phyloP scores from a whole-genome alignment of 768 basidiomycete species.

The Leccinum pellstonianum region DNA sequence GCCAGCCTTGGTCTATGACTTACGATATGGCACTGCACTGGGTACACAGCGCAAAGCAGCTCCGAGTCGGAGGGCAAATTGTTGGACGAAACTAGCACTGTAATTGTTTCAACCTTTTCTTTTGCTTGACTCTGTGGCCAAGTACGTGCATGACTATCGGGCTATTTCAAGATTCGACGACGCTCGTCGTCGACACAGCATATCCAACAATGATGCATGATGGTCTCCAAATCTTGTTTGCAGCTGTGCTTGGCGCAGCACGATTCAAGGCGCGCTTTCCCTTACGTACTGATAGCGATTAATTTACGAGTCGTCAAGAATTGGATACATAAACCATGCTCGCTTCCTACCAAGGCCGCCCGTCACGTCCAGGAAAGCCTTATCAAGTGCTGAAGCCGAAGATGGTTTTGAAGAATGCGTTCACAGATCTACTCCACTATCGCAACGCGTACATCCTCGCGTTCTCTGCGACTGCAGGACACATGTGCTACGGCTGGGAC shows the following conservation, averaged over 20 bases:
- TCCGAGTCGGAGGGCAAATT: background rate
- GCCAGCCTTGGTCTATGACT: no score
- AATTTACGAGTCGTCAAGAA: background rate
- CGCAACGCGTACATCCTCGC: constrained; percentile 37
- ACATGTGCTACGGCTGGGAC: constrained; percentile 38
- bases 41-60: background rate
- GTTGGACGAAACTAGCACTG: background rate
- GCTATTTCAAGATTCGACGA: background rate
- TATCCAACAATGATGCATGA: background rate
- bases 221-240: background rate
- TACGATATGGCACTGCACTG: no score
- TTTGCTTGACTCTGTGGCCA: no score
- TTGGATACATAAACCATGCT: background rate
- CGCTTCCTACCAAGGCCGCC: background rate
- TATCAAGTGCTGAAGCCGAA: background rate
- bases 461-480: constrained; percentile 35
- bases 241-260: background rate
- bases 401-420: constrained; percentile 25
- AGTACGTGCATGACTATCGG: background rate
- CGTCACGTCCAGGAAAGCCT: background rate
- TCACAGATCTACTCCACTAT: constrained; percentile 25
- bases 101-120: background rate
- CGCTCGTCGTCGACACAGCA: background rate
- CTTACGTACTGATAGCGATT: background rate
- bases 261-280: background rate